A percentile compares a stretch with the other conserved stretches of the same genome.
Evolutionary conservation across 495 filamentous ascomycete genomes (phyloP).

Genomic region (Hypoxylon fuscum): DNA sequence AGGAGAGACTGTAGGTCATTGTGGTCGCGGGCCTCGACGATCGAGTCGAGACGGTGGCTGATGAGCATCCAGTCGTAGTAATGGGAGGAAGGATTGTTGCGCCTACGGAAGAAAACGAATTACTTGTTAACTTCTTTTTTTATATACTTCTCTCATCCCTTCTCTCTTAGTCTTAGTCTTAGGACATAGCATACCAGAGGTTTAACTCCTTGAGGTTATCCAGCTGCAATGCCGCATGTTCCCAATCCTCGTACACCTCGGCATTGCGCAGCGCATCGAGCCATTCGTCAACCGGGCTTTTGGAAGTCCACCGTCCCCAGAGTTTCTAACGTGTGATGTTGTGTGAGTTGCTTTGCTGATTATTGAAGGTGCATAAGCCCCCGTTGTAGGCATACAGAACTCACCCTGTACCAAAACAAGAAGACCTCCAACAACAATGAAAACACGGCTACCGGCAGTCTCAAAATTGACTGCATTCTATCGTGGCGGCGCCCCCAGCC

Average conservation of each 20-base stretch:
- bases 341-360: slow-evolving; percentile 17
- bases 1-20: slow-evolving; percentile 79
- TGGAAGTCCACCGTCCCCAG: slow-evolving; percentile 62
- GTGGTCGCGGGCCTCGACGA: slow-evolving; percentile 77
- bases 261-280: slow-evolving; percentile 69
- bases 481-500: slow-evolving; percentile 13
- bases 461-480: slow-evolving; percentile 47
- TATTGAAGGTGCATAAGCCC: slow-evolving; percentile 21
- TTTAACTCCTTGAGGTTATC: slow-evolving; percentile 81
- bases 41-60: slow-evolving; percentile 73
- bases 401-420: slow-evolving; percentile 70
- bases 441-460: slow-evolving; percentile 57
- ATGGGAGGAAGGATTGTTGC: slow-evolving; percentile 80
- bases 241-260: slow-evolving; percentile 81
- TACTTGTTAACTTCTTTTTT: slow-evolving; percentile 22
- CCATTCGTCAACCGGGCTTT: slow-evolving; percentile 61
- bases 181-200: slow-evolving; percentile 68
- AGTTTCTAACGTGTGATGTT: slow-evolving; percentile 55
- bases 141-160: not conserved
- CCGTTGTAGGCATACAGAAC: slow-evolving; percentile 28
- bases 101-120: slow-evolving; percentile 58
- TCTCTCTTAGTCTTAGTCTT: not conserved
- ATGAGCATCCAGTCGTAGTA: slow-evolving; percentile 93
- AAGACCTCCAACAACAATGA: slow-evolving; percentile 69
- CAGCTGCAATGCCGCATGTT: slow-evolving; percentile 78